Conservation (phyloP, 2,329 filamentous ascomycete species). For the Aspergillus fischeri region DNA sequence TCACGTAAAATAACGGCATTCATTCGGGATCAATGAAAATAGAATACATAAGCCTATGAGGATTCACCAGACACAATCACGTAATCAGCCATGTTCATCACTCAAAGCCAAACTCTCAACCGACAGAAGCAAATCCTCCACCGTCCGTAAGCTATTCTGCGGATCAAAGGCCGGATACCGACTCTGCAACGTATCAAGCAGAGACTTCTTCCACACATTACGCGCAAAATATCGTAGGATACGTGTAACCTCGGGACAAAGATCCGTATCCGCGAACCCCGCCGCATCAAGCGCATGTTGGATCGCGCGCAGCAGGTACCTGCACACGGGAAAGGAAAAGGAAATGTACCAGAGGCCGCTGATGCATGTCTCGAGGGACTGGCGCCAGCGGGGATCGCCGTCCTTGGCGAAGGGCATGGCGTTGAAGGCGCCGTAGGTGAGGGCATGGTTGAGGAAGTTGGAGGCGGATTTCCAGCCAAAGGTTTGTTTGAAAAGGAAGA, state of each 20-base stretch:
- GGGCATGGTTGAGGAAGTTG: background rate
- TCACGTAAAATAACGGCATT: background rate
- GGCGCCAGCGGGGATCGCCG: background rate
- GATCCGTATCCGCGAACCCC: background rate
- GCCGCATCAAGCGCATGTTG: background rate
- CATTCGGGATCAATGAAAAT: background rate
- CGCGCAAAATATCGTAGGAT: background rate
- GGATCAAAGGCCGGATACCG: background rate
- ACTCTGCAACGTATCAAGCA: background rate
- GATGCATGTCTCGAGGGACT: background rate
- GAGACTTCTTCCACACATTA: background rate
- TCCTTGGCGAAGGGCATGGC: background rate
- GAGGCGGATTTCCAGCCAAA: background rate
- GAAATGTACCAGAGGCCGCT: background rate
- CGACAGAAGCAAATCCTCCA: background rate
- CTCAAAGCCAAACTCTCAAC: background rate
- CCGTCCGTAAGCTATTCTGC: background rate
- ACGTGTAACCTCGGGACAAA: background rate
- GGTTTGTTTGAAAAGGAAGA: background rate
- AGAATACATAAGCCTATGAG: background rate
- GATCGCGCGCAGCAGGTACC: background rate
- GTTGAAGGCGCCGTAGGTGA: background rate
- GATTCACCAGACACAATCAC: background rate
- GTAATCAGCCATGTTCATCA: background rate
- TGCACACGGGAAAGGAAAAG: background rate